phyloP scores from a whole-genome alignment of 345 rosid species.

The Euclidium syriacum region DNA sequence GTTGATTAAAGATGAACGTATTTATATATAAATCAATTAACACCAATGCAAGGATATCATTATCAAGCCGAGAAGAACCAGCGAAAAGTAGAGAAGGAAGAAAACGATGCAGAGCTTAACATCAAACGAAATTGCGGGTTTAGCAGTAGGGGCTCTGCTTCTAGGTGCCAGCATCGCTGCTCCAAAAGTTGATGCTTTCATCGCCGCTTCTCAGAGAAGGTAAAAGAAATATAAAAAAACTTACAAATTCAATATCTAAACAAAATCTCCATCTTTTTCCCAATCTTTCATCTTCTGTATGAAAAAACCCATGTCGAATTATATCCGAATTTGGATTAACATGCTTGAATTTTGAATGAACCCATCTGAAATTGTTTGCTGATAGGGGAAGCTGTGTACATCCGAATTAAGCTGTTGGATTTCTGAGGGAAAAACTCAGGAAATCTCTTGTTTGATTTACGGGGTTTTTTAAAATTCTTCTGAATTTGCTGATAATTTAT shows the following conservation, averaged over 20 bases:
- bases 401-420: not conserved
- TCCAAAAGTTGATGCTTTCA: slow-evolving; percentile 62
- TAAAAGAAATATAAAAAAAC: not conserved
- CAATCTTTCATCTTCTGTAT: not conserved
- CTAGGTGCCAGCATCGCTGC: slow-evolving; percentile 61
- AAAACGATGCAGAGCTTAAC: slow-evolving; percentile 53
- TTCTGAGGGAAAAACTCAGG: not conserved
- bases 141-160: slow-evolving; percentile 62
- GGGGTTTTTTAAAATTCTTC: not conserved
- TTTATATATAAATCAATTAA: too few species aligned
- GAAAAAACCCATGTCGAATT: not conserved
- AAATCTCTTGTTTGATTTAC: not conserved
- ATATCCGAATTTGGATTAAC: not conserved
- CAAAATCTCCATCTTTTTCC: not conserved
- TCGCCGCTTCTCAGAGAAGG: slow-evolving; percentile 76
- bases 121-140: slow-evolving; percentile 67
- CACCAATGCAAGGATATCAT: not conserved
- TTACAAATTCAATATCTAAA: not conserved
- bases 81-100: not conserved
- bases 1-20: too few species aligned
- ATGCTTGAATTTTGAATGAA: not conserved
- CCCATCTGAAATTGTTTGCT: not conserved
- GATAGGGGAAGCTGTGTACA: not conserved
- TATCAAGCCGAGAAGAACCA: not conserved
- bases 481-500: not conserved